Percentiles rank a stretch among this genome's conserved stretches.
phyloP scores from a whole-genome alignment of 2,329 filamentous ascomycete genomes.

The Trichoderma citrinoviride region DNA sequence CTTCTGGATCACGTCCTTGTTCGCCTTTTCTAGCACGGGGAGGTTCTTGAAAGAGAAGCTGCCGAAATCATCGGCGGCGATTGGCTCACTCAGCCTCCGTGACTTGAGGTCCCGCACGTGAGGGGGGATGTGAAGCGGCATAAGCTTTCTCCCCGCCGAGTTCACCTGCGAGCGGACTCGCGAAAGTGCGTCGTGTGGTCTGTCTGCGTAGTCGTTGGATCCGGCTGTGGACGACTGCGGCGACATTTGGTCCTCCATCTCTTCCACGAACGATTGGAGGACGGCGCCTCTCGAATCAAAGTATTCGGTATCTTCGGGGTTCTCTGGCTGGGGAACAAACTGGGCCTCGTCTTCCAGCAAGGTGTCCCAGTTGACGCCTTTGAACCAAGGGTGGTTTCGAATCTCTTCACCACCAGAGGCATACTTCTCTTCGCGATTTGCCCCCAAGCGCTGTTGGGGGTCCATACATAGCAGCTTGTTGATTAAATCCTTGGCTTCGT shows the following conservation, averaged over 20 bases:
- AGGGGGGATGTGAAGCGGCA: constrained; percentile 93
- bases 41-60: constrained; percentile 97
- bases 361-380: constrained; percentile 82
- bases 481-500: constrained; percentile 90
- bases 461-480: constrained; percentile 86
- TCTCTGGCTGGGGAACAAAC: constrained; percentile 87
- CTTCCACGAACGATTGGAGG: constrained; percentile 86
- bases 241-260: constrained; percentile 84
- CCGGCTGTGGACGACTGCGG: constrained; percentile 68
- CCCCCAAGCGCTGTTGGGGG: constrained; percentile 75
- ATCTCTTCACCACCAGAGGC: constrained; percentile 87
- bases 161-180: constrained; percentile 84
- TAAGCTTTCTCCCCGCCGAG: constrained; percentile 81
- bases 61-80: constrained; percentile 88
- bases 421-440: constrained; percentile 80
- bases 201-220: constrained; percentile 71
- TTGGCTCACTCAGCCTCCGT: constrained; percentile 85
- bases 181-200: constrained; percentile 92
- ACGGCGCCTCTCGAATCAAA: constrained; percentile 92
- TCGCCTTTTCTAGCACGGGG: constrained; percentile 93
- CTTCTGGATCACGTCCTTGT: constrained; percentile 98
- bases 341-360: constrained; percentile 93
- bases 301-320: constrained; percentile 97
- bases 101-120: constrained; percentile 91
- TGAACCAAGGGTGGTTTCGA: constrained; percentile 84